Evolutionary conservation across 169 alveolate species (phyloP).

Genomic region (Plasmodium gaboni): DNA sequence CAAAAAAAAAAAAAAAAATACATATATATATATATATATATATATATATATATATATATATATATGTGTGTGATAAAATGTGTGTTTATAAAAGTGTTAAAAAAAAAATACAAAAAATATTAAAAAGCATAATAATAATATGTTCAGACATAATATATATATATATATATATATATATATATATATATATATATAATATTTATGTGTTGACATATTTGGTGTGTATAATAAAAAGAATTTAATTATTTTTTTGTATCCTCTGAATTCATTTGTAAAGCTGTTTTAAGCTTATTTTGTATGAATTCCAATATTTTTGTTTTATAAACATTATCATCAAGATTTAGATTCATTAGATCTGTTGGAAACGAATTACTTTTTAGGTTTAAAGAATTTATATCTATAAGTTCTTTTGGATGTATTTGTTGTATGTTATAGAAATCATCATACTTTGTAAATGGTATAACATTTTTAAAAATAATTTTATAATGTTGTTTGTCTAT

Average conservation of each 20-base stretch:
- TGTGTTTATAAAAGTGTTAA: too few species aligned
- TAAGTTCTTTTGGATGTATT: neutral
- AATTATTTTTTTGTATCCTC: slow-evolving; percentile 23
- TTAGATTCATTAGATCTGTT: neutral
- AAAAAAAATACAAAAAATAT: too few species aligned
- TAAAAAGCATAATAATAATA: too few species aligned
- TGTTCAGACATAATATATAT: too few species aligned
- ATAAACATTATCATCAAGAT: neutral
- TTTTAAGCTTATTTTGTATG: slow-evolving; percentile 22
- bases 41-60: too few species aligned
- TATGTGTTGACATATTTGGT: neutral
- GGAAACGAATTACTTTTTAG: slow-evolving; percentile 2
- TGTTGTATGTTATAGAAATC: slow-evolving; percentile 1
- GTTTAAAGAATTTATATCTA: slow-evolving; percentile 11
- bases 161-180: too few species aligned
- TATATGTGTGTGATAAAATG: too few species aligned
- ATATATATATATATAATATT: neutral
- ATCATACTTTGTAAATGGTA: slow-evolving; percentile 54
- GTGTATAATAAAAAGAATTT: too few species aligned
- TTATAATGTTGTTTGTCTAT: slow-evolving; percentile 11
- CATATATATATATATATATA: too few species aligned
- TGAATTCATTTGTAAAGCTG: slow-evolving; percentile 5
- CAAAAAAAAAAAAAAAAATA: too few species aligned
- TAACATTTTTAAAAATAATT: slow-evolving; percentile 35
- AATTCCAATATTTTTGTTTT: slow-evolving; percentile 22